Conservation (phyloP, 1,284 basidiomycete genomes). For the Sutorius eximius region DNA sequence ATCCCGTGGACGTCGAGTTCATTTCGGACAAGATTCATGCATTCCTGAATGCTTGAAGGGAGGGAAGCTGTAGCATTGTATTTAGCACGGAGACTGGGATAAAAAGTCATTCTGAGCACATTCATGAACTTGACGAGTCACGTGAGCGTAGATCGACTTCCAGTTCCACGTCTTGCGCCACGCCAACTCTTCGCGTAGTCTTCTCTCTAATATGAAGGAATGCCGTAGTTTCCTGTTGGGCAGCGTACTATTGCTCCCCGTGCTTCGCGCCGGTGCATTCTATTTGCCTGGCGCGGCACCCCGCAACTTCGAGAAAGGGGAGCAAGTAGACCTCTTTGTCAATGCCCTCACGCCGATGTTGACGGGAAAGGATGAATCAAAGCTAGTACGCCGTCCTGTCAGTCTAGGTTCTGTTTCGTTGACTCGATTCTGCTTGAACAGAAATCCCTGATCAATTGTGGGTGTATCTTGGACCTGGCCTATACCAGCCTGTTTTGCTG, state of each 20-base stretch:
- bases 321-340: constrained; percentile 77
- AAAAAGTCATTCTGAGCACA: too few species aligned
- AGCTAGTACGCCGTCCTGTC: constrained; percentile 58
- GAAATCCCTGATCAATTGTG: constrained; percentile 85
- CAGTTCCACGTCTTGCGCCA: constrained; percentile 9
- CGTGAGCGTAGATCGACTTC: constrained; percentile 11
- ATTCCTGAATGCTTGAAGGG: constrained; percentile 20
- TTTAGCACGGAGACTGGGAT: too few species aligned
- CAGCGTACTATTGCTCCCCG: constrained; percentile 21
- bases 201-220: constrained; percentile 23
- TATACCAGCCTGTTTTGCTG: constrained; percentile 6
- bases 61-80: neutral
- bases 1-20: constrained; percentile 28
- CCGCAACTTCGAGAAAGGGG: constrained; percentile 68
- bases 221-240: constrained; percentile 13
- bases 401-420: constrained; percentile 8
- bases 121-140: constrained; percentile 13
- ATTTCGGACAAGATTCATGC: constrained; percentile 28
- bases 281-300: constrained; percentile 81
- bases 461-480: constrained; percentile 22
- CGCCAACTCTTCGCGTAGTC: neutral
- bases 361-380: constrained; percentile 65
- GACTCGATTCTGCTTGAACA: constrained; percentile 30
- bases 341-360: constrained; percentile 89
- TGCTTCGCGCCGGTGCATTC: constrained; percentile 46